Conservation (phyloP, 2,329 filamentous ascomycete genomes). For the Biscogniauxia sp. region DNA sequence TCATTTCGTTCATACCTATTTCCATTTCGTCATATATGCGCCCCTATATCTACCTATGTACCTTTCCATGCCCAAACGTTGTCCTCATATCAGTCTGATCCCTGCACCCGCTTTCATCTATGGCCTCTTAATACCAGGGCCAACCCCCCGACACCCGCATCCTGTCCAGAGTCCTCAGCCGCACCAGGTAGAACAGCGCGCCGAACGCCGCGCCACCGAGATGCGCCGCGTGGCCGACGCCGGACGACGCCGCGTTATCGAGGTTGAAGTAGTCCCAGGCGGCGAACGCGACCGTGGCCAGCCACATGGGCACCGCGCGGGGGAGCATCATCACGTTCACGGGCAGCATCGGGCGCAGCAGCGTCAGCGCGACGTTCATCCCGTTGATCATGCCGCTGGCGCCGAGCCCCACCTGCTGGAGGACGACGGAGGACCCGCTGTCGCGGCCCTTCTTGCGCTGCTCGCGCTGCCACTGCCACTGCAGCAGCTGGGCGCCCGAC, state of each 20-base stretch:
- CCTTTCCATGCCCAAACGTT: no score
- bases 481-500: background rate
- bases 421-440: background rate
- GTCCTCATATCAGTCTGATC: no score
- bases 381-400: constrained; percentile 9
- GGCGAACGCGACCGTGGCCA: constrained; percentile 1
- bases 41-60: no score
- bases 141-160: background rate
- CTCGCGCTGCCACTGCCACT: constrained; percentile 3
- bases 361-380: constrained; percentile 6
- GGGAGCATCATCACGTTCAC: background rate
- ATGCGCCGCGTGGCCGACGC: constrained; percentile 1
- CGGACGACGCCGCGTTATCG: background rate
- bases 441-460: background rate
- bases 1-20: no score
- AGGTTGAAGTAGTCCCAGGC: constrained; percentile 1
- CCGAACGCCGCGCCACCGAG: constrained; percentile 7
- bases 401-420: background rate
- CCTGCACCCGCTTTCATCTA: background rate
- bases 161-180: background rate
- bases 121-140: background rate
- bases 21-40: no score
- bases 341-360: constrained; percentile 1
- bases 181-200: background rate
- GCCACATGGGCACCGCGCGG: constrained; percentile 2